Base-by-base conservation (phyloP, 495 filamentous ascomycete genomes). In the Tirmania nivea region DNA sequence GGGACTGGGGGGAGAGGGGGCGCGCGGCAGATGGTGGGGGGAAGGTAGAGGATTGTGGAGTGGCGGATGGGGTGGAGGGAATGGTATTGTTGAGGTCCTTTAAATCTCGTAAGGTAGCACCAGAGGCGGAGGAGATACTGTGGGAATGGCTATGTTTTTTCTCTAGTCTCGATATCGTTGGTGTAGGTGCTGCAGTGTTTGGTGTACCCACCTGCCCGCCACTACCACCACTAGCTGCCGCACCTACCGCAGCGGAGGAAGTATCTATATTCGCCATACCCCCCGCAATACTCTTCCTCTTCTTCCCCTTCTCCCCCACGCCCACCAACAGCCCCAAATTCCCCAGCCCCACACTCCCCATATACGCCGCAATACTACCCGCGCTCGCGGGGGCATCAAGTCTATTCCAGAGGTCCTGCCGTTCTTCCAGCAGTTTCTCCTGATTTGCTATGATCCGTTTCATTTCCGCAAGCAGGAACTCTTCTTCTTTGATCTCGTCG, bases 401-500 rank as follows among this genome's bases (percentile, higher is more conserved):
- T 54, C 87, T 78, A 55, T 78, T 75, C 66, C 90, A 90, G n/a
- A 96, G 75, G 62, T 96, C 90, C 58, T 79, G 75, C 47, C 89
- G 86, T 60, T 94, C 86, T 56, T 84, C 78, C 60, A 86, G 80
- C 59, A 94, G 78, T 57, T 73, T 77, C 56, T 89, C 81, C 55
- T 89, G 81, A 55, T 82, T 78, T 56, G 77, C 76, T 37, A 88
- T 74, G 57, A 97, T 94, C 54, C 92, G 80, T 59, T 87, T 86
- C 35, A 97, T 76, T 63, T 97, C 90, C 49, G 82, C 71, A 7
- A 97, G 74, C 1, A 96, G 70, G 54, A 84, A 78, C 59, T 90
- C 84, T 67, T 97, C 90, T 60, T 97, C 90, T 53, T 82, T 78
- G 3, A 86, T 79, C 67, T 96, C 86, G 42, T 93, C 84, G 35